Percentiles rank a stretch among this genome's conserved stretches.
Evolutionary conservation across 2,329 filamentous ascomycete species (phyloP).

Genomic region (Paraphoma sp.): DNA sequence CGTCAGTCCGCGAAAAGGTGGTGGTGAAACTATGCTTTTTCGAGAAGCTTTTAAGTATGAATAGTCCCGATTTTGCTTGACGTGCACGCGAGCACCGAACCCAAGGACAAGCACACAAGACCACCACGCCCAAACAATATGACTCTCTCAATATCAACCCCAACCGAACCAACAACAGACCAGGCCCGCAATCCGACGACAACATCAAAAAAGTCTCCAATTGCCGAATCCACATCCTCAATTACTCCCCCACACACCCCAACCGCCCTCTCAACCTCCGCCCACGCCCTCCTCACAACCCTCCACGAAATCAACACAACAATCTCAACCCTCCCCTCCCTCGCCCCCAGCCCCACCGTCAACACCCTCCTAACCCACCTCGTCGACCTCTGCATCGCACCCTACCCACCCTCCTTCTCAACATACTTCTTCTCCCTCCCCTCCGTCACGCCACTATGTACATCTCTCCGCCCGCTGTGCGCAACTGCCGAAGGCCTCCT

Average conservation of each 20-base stretch:
- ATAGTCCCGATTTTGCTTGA: background rate
- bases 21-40: background rate
- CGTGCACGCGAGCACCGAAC: background rate
- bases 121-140: no score
- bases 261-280: slow-evolving; percentile 16
- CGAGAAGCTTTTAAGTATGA: background rate
- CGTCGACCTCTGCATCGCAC: slow-evolving; percentile 45
- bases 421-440: slow-evolving; percentile 39
- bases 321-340: slow-evolving; percentile 19
- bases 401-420: slow-evolving; percentile 26
- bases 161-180: no score
- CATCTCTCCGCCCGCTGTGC: slow-evolving; percentile 52
- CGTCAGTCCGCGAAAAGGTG: background rate
- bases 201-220: background rate
- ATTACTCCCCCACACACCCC: slow-evolving; percentile 34
- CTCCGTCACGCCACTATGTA: slow-evolving; percentile 42
- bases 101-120: background rate
- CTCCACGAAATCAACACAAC: slow-evolving; percentile 25
- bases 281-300: slow-evolving; percentile 27
- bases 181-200: no score
- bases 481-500: slow-evolving; percentile 54
- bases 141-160: no score
- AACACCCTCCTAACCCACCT: slow-evolving; percentile 48
- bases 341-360: slow-evolving; percentile 41
- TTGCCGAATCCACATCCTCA: slow-evolving; percentile 3